Conservation (phyloP, 2,329 filamentous ascomycete species). For the Penicillium sp. region DNA sequence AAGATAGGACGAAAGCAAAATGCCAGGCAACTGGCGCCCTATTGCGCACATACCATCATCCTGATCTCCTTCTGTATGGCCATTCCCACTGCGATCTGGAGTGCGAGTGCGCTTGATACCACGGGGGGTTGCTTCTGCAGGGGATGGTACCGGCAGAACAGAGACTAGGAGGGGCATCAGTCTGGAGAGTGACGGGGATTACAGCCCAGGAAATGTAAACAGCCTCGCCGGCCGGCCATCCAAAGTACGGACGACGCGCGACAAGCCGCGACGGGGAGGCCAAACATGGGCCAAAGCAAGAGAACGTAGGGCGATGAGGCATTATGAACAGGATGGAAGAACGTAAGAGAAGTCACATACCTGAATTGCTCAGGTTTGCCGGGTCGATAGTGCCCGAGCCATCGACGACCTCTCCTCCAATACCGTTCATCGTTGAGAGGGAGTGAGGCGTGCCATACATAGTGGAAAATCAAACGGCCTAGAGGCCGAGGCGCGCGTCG, state of each 20-base stretch:
- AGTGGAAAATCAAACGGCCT: slow-evolving; percentile 30
- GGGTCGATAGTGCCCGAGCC: slow-evolving; percentile 90
- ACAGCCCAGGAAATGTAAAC: slow-evolving; percentile 12
- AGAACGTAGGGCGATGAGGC: neutral
- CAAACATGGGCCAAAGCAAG: neutral
- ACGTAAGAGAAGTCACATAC: slow-evolving; percentile 53
- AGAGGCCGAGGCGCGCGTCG: slow-evolving; percentile 36
- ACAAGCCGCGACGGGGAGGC: neutral
- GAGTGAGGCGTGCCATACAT: slow-evolving; percentile 51
- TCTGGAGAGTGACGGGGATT: slow-evolving; percentile 29
- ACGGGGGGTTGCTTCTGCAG: slow-evolving; percentile 59
- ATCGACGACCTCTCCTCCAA: slow-evolving; percentile 56
- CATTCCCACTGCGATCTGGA: slow-evolving; percentile 64
- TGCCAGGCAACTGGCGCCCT: slow-evolving; percentile 23
- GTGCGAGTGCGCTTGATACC: slow-evolving; percentile 80
- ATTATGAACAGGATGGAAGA: slow-evolving; percentile 3
- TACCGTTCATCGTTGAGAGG: slow-evolving; percentile 66
- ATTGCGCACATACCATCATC: slow-evolving; percentile 68
- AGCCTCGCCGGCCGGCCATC: neutral
- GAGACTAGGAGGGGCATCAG: slow-evolving; percentile 39
- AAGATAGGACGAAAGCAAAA: slow-evolving; percentile 23
- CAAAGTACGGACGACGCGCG: slow-evolving; percentile 4
- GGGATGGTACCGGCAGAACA: slow-evolving; percentile 36
- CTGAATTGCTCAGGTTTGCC: slow-evolving; percentile 76
- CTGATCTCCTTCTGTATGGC: slow-evolving; percentile 59